Evolutionary conservation across 2,329 filamentous ascomycete genomes (phyloP), one percentile per base, ranked within the genome.

Genomic region (Cercospora citrullina): DNA sequence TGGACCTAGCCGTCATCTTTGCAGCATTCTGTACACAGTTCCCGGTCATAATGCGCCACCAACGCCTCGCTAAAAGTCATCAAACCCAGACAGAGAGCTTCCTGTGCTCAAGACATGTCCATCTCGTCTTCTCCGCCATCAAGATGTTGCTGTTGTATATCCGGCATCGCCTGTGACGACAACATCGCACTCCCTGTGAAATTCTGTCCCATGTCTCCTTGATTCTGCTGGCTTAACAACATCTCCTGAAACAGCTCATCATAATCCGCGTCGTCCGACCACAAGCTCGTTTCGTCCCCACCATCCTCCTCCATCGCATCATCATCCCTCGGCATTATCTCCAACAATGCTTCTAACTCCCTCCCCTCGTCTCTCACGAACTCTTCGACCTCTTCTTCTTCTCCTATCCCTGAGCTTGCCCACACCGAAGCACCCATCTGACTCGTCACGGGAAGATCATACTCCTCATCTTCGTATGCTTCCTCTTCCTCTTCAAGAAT

Each of bases 221-320:
- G 48, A 8, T 55, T 23, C 2, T 84, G 80, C 68, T 84, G 79
- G n/a, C 85, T 82, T 61, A 87, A 78, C 55, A 42, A 14, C 21
- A 91, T 76, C 72, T 92, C 88, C 81, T 87, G 86, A 76, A 97
- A 89, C 7, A 89, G 80, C 69, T 80, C 80, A 72, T 89, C 86
- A 73, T 88, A 89, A 69, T 88, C 87, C 39, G 85, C 84, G n/a
- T 87, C 86, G 69, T 88, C 86, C 71, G 84, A 85, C n/a, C 81
- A 81, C 79, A 71, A 76, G 76, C 69, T 73, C 21, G 75, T 74
- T 60, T 80, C 77, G 73, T 64, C 62, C n/a, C 39, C 30, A 26
- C 23, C 30, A 10, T 70, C 69, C 31, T 68, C 60, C 33, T 69
- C 62, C 45, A 64, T 68, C n/a, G 60, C 62, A 58, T 68, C 65